Evolutionary conservation across 768 basidiomycete species (phyloP), one percentile per base, ranked within the genome.

Genomic region (Kwoniella europaea): DNA sequence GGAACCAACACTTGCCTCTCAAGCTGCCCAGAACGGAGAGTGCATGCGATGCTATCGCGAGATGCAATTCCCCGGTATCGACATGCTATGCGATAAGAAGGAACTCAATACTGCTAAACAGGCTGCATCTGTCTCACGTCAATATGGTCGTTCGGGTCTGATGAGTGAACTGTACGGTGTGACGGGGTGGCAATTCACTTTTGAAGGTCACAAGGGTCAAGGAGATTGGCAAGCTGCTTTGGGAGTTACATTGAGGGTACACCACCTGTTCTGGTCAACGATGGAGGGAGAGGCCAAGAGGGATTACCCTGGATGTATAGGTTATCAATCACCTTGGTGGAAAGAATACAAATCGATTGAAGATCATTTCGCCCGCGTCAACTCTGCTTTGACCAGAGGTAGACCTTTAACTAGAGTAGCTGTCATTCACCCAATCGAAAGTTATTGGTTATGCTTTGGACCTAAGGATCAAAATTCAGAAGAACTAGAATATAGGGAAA

Each of bases 151-250:
- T 56, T 46, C 71, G 3, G 75, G 75, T 13, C 35, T 74, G 41
- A 74, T 76, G 71, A 68, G 71, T 52, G 76, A 76, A 54, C 43
- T 76, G 57, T 79, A 79, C 67, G 77, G 77, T 6, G 76, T 73
- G 13, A 79, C 74, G 1, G 69, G 68, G 20, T 75, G 76, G 76
- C 44, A 70, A 6, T 76, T 79, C 60, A 71, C 69, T 16, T 79
- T 79, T 42, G 68, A 70, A 62, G 76, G 76, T 24, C 76, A 79
- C 53, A 79, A 79, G 42, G 74, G 74, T 27, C 74, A 74, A 65
- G 78, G 78, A 18, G 78, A 79, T 57, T 79, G 78, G 78, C 78
- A 79, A 65, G 76, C 76, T 22, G 78, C 78, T 41, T 57, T 79
- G 12, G 77, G 77, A 16, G 74, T 79, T 15, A 76, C 73, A 1